Percentiles rank a stretch among this genome's conserved stretches.
These are phyloP conservation scores for Linnemannia elongata DNA, from an alignment of 192 early-diverging fungal species.

Conservation along the genomic window DNA sequence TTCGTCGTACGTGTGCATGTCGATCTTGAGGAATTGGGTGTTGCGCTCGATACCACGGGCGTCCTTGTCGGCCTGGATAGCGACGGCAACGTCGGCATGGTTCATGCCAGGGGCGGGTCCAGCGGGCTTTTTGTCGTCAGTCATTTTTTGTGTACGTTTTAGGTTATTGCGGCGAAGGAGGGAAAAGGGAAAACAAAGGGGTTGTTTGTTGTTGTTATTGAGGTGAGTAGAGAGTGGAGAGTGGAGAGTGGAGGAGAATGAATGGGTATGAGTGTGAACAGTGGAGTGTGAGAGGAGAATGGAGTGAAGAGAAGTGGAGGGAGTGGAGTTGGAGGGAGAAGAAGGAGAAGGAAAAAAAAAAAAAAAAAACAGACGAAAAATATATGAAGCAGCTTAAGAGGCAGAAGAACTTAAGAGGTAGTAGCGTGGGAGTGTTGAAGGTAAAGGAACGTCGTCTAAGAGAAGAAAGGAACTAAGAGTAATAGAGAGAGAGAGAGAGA, in stretches of 20 bases:
- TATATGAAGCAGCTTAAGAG: no score
- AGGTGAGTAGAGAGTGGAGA: neutral
- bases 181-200: neutral
- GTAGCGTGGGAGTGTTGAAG: neutral
- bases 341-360: neutral
- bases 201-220: neutral
- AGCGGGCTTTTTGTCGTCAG: constrained; percentile 6
- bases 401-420: neutral
- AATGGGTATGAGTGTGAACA: neutral
- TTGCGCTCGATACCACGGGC: constrained; percentile 42
- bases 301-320: neutral
- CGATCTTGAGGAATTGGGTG: constrained; percentile 63
- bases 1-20: constrained; percentile 60
- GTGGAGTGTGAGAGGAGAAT: neutral
- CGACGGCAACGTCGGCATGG: constrained; percentile 45
- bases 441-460: neutral
- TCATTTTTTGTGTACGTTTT: neutral
- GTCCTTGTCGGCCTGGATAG: constrained; percentile 54
- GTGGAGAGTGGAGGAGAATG: neutral
- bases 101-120: constrained; percentile 43
- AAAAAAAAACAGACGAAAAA: neutral
- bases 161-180: no score
- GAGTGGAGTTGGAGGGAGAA: neutral
- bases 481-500: neutral
- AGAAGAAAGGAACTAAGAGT: neutral